Evolutionary conservation across 2,329 filamentous ascomycete genomes (phyloP), one percentile per base, ranked within the genome.

Genomic region (Aciculosporium take): DNA sequence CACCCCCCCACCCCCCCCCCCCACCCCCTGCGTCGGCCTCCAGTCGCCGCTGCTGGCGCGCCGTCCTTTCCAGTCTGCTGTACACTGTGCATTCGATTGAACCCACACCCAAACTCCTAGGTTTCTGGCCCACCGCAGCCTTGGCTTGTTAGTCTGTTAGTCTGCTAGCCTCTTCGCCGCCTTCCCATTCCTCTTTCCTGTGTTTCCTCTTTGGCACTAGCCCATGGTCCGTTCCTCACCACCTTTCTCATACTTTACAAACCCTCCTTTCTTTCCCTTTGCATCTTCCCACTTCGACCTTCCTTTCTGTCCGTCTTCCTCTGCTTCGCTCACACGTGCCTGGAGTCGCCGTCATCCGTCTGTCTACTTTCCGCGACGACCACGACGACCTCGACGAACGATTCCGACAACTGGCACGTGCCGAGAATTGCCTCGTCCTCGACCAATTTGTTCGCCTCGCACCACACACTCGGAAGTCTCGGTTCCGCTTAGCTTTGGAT

Each of bases 401-500:
- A 37, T 18, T 15, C 23, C 25, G 39, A 31, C 37, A 25, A 42
- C 37, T 35, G 44, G 41, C 41, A 45, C 44, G 34, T 43, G 37
- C 29, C 38, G 34, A 41, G 37, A 39, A 34, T 33, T 18, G 32
- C 40, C 37, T 41, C 34, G 41, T 38, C 44, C 24, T 29, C 30
- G 35, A 44, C 40, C n/a, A n/a, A n/a, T 24, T 40, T 37, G 21
- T 33, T 39, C 35, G 24, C 35, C 15, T 35, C 24, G 9, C 27
- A 32, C 24, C 23, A 28, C 25, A 28, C n/a, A 23, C 29, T 30
- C 35, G 31, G 39, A 46, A 46, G 42, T 21, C 38, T 33, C 42
- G 36, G 28, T 44, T 40, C 33, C 39, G 23, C 39, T n/a, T 33
- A 40, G 39, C 39, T 51, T 56, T 53, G 51, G 56, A 56, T 51